Base-by-base conservation (phyloP, 2,329 filamentous ascomycete species). In the Monilinia fructicola region DNA sequence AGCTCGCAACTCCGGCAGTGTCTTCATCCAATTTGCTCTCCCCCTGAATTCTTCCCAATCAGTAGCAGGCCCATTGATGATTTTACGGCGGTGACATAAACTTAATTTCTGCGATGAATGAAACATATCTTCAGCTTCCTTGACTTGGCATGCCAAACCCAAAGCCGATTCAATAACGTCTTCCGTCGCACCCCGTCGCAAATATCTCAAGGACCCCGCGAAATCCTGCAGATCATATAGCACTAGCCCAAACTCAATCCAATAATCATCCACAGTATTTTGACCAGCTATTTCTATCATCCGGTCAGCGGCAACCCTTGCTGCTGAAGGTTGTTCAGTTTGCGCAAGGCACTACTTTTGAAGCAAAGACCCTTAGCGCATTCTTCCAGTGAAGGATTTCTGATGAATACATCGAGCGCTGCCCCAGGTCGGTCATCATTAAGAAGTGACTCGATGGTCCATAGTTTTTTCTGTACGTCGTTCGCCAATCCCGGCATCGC, bases 21-120 rank as follows among this genome's bases (percentile, higher is more conserved):
- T 60, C 44, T 60, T 60, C 58, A 60, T 60, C 58, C 58, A 60
- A 48, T 60, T 60, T 60, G 58, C 58, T n/a, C 58, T 38, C n/a
- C 58, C 58, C 31, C 28, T 60, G 9, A 60, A 60, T 50, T 60
- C 58, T 50, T 50, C 44, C 44, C 58, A 60, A 21, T 60, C 14
- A 14, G 58, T 60, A 14, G 44, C 28, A 4, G 58, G 58, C 4
- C 44, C 56, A 50, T 60, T 60, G 2, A 38, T 60, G 1, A 60
- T 60, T 50, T 26, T 38, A 38, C 56, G 56, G 21, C 44, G 56
- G 28, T 60, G 56, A 48, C 56, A 50, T 18, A 35, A 23, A 38
- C 44, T 60, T 28, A 60, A 60, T 38, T n/a, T 60, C 28, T 60
- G 56, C 7, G 42, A 28, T 1, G 56, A 60, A 23, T 38, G 28